Conservation (phyloP, 208 protist species). For the Leishmania aethiopica region DNA sequence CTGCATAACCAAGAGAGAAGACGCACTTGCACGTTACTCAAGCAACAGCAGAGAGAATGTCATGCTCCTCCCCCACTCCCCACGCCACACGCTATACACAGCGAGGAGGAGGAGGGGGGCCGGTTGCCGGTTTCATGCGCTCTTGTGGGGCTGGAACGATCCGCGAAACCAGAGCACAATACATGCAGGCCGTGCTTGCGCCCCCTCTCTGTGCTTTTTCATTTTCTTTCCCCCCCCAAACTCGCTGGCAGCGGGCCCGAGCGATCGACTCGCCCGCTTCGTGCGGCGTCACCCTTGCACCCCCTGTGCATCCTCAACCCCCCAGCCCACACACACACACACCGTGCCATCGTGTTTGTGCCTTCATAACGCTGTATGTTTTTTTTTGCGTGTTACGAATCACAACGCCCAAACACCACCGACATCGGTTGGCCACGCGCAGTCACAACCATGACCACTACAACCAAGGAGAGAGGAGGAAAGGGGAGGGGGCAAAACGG, state of each 20-base stretch:
- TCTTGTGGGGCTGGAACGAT: neutral
- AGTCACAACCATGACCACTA: neutral
- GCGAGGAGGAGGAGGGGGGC: neutral
- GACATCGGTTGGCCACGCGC: neutral
- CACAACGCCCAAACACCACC: neutral
- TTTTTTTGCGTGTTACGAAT: neutral
- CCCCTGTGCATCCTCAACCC: neutral
- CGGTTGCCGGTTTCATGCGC: neutral
- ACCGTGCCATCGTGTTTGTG: neutral
- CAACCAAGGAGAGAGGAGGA: neutral
- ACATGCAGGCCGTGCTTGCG: neutral
- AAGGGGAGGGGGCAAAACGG: neutral
- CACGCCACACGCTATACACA: neutral
- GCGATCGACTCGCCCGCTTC: neutral
- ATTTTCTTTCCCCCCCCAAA: neutral
- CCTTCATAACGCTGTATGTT: neutral
- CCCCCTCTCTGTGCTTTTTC: neutral
- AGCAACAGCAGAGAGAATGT: neutral
- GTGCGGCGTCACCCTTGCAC: neutral
- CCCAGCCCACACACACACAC: too few species aligned
- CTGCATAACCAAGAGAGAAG: neutral
- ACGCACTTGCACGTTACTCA: neutral
- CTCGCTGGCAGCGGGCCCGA: neutral
- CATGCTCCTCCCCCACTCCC: neutral
- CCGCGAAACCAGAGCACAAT: neutral